Percentiles rank a stretch among this genome's conserved stretches.
These are phyloP conservation scores for Voacanga thouarsii DNA, from an alignment of 257 asterid species.

Conservation along the genomic window DNA sequence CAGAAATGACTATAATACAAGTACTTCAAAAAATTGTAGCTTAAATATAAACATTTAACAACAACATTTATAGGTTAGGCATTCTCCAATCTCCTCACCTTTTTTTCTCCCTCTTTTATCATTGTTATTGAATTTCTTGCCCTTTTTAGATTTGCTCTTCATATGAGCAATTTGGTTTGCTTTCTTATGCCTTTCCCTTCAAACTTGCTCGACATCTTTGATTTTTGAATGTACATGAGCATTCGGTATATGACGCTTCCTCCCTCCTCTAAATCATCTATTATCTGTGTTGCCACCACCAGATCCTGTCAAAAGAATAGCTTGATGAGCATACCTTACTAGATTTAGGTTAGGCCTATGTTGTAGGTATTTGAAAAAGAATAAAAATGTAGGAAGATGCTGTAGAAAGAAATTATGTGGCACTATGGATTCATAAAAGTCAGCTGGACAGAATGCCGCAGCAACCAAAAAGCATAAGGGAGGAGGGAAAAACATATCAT, in stretches of 20 bases:
- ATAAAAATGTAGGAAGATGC: not conserved
- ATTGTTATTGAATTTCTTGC: constrained; percentile 40
- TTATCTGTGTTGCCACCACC: constrained; percentile 46
- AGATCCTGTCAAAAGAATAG: constrained; percentile 37
- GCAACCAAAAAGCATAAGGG: too few relatives aligned
- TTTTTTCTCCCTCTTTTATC: constrained; percentile 36
- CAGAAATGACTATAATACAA: not conserved
- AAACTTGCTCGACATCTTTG: constrained; percentile 70
- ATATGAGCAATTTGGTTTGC: constrained; percentile 55
- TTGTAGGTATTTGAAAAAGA: not conserved
- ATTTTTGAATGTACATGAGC: constrained; percentile 84
- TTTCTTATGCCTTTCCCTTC: constrained; percentile 85
- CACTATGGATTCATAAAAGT: not conserved
- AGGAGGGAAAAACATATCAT: not conserved
- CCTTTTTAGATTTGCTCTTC: constrained; percentile 56
- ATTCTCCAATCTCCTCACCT: not conserved
- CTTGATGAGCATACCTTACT: not conserved
- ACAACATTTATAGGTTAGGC: not conserved
- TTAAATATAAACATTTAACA: too few relatives aligned
- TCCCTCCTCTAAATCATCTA: constrained; percentile 62
- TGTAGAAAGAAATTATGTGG: not conserved
- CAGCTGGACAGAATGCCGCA: not conserved
- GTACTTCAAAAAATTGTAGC: not conserved
- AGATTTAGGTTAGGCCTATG: not conserved
- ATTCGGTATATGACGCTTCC: constrained; percentile 47